Base-by-base conservation (phyloP, 192 early-diverging fungal genomes). In the Backusella mclennaniae region DNA sequence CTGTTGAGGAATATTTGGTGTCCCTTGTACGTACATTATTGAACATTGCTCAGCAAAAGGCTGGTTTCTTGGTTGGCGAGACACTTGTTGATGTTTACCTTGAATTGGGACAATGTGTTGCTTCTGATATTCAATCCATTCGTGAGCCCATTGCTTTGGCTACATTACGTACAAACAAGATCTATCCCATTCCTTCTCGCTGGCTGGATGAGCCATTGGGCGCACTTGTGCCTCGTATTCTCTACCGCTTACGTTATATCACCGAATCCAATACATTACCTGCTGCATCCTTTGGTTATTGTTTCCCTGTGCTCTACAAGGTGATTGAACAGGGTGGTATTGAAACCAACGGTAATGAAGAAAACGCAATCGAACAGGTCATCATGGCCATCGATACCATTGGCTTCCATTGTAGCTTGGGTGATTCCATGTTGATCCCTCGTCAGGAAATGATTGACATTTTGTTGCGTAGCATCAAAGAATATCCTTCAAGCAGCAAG, bases 261-360 rank as follows among this genome's bases (percentile, higher is more conserved):
- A 87, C 87, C 36, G 90, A 92, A 56, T 76, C 79, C 49, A 72
- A 81, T 41, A 85, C 89, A 14, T 79, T 94, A 56, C 78, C 87
- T 5, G 81, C 91, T 7, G 84, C 90, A 6, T 89, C 89, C 33
- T 91, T 94, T 80, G 84, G 86, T 36, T 93, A 87, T 73, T 80
- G 90, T 72, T 87, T 93, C 79, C 89, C 91, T 42, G 56, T 95
- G 44, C 86, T 93, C 73, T 77, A 89, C 72, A 85, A 88, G n/a
- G 84, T 90, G n/a, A 86, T 90, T 26, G 79, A 85, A 6, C 81
- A 87, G 42, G 87, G 86, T 76, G 93, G 92, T 7, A 89, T 92
- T 82, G 90, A 85, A 26, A 83, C 77, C 53, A 69, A 74, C 56
- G 80, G 85, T 23, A 79, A 80, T 0, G 49, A 76, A n/a, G 86